Evolutionary conservation across 2,329 filamentous ascomycete species (phyloP).

Genomic region (Tolypocladium nubicola): DNA sequence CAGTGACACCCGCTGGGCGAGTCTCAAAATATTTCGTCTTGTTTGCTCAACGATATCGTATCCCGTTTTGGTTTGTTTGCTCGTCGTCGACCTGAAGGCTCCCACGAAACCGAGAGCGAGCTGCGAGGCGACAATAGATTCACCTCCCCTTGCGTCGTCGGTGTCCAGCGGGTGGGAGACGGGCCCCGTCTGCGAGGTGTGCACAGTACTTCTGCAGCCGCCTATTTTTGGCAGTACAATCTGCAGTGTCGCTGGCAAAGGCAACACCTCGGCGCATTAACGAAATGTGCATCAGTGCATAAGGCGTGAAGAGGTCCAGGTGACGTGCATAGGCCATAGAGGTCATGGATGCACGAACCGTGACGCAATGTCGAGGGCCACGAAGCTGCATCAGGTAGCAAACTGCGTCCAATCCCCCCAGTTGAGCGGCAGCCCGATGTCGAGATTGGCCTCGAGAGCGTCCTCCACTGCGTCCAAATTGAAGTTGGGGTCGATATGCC

Average conservation of each 20-base stretch:
- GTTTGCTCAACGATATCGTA: too few species aligned
- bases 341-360: not conserved
- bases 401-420: conserved; percentile 36
- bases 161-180: not conserved
- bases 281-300: not conserved
- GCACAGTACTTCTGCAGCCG: not conserved
- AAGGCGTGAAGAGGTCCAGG: not conserved
- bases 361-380: not conserved
- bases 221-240: not conserved
- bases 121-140: not conserved
- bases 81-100: too few species aligned
- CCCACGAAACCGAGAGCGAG: not conserved
- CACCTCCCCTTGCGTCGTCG: not conserved
- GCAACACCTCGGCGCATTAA: too few species aligned
- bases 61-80: too few species aligned
- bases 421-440: conserved; percentile 41
- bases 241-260: not conserved
- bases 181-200: not conserved
- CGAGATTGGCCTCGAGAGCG: conserved; percentile 42
- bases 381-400: conserved; percentile 11
- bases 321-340: not conserved
- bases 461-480: conserved; percentile 43
- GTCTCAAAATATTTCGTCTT: too few species aligned
- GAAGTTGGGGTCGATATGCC: conserved; percentile 44
- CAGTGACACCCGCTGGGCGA: too few species aligned